Conservation (phyloP, 106 monocot genomes). For the Apostasia ramifera region DNA sequence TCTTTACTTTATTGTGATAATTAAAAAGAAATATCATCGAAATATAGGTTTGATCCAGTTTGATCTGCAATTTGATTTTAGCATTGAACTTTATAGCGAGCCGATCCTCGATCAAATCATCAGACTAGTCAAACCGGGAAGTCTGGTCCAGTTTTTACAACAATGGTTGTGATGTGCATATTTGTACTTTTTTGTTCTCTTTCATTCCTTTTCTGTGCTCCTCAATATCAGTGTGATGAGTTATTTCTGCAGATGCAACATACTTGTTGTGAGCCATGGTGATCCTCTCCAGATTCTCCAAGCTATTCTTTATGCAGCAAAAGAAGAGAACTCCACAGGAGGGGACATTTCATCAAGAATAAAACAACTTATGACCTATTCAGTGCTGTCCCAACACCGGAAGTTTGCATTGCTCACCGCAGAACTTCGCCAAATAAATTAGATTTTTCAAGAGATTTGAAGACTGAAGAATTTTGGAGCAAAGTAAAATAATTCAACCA, state of each 20-base stretch:
- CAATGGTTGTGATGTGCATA: not conserved
- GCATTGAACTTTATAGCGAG: too few species aligned
- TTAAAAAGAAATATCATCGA: too few species aligned
- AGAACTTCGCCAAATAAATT: constrained; percentile 49
- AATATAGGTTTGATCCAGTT: too few species aligned
- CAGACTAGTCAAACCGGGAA: not conserved
- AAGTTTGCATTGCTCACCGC: constrained; percentile 71
- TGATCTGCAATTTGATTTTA: too few species aligned
- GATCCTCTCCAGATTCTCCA: constrained; percentile 95
- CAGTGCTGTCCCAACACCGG: constrained; percentile 69
- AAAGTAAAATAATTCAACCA: too few species aligned
- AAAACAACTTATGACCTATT: constrained; percentile 26
- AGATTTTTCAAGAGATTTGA: not conserved
- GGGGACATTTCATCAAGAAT: constrained; percentile 34
- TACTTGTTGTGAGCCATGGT: constrained; percentile 85
- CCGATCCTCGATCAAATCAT: too few species aligned
- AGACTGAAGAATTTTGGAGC: too few species aligned
- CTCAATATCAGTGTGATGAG: not conserved
- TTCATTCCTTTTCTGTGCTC: not conserved
- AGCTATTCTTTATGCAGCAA: constrained; percentile 43
- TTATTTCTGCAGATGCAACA: constrained; percentile 39
- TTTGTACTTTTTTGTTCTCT: not conserved
- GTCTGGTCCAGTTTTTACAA: not conserved
- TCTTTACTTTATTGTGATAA: too few species aligned
- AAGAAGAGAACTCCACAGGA: constrained; percentile 19